Evolutionary conservation across 257 asterid species (phyloP), one percentile per base, ranked within the genome.

Genomic region (Rubia yunnanensis): DNA sequence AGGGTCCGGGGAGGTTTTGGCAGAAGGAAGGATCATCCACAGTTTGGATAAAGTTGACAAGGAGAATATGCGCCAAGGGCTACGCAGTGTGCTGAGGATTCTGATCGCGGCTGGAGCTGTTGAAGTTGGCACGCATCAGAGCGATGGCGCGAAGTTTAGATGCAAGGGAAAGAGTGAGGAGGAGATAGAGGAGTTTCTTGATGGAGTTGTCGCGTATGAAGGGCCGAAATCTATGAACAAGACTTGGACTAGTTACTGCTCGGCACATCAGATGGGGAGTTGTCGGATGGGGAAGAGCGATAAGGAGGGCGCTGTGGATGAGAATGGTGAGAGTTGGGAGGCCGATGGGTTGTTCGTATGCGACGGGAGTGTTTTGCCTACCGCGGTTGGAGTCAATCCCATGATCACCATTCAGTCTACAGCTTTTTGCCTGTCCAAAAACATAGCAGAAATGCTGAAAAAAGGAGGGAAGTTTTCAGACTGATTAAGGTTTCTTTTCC

Each of bases 211-310:
- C 1, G 92, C 87, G 5, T 36, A 78, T 0, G 82, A 83, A 15
- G 96, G 98, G 60, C 91, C 95, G 0, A 84, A 75, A 20, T 72
- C 92, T 1, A 0, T 80, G 48, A 88, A 67, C 5, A 65, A 79
- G 81, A 65, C 83, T 0, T 92, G 92, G 84, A 79, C 85, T 0
- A 87, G 83, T 0, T 92, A 89, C 57, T 48, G 75, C 36, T 87
- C 96, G 1, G 97, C 98, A 1, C 98, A 92, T 73, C 98, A 92
- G 66, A 89, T 92, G 89, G 96, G 98, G 30, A 89, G 98, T 60
- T 92, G 96, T 53, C 80, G 89, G 67, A 92, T 92, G 96, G 98
- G 91, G 44, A 63, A 10, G 32, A 71, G 17, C 20, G 80, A 83
- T 31, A 73, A 66, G 15, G 92, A 73, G 0, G 85, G 96, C 0